These are phyloP conservation scores for Diutina mesorugosa DNA, from an alignment of 1,139 yeast genomes.

Conservation along the genomic window DNA sequence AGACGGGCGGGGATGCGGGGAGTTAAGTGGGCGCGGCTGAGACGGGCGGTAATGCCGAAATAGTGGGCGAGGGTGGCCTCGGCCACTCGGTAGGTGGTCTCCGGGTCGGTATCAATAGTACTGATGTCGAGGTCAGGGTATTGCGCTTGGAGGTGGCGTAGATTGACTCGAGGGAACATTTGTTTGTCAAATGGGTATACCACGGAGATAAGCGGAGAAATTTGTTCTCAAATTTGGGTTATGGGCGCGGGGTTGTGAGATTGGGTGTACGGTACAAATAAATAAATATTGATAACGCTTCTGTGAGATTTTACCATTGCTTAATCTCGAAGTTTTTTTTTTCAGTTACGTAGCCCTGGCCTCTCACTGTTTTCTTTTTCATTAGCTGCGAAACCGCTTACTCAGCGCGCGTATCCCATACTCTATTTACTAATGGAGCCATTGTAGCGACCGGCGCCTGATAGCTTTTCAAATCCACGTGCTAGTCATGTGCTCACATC, in stretches of 20 bases:
- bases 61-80: neutral
- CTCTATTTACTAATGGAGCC: neutral
- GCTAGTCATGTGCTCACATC: neutral
- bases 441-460: neutral
- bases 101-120: neutral
- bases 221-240: too few relatives aligned
- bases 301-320: too few relatives aligned
- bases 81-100: neutral
- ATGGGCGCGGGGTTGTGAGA: too few relatives aligned
- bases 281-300: too few relatives aligned
- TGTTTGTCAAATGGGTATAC: neutral
- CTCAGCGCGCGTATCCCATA: too few relatives aligned
- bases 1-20: neutral
- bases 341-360: too few relatives aligned
- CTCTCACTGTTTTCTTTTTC: too few relatives aligned
- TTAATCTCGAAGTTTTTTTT: too few relatives aligned
- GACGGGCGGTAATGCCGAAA: neutral
- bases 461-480: neutral
- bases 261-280: too few relatives aligned
- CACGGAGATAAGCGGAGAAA: too few relatives aligned
- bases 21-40: neutral
- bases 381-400: too few relatives aligned
- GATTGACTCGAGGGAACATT: neutral
- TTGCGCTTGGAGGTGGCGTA: neutral
- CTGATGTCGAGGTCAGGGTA: neutral